A percentile compares a stretch with the other conserved stretches of the same genome.
phyloP scores from a whole-genome alignment of 2,329 filamentous ascomycete genomes.

The Curvularia sp. region DNA sequence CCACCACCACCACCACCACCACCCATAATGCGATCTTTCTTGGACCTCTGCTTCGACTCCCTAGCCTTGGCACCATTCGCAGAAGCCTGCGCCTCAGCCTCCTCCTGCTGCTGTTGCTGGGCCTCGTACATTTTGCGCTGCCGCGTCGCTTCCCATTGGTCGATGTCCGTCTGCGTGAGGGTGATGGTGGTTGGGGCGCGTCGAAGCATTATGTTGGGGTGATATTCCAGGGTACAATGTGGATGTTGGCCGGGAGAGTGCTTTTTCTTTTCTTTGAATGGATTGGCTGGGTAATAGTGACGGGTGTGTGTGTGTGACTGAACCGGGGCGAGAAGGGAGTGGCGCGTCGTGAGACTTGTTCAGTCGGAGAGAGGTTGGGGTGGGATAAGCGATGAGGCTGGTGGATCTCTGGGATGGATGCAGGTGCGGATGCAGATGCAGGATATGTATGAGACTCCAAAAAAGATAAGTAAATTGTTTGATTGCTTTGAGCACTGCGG shows the following conservation, averaged over 20 bases:
- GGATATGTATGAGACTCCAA: background rate
- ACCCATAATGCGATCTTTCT: slow-evolving; percentile 46
- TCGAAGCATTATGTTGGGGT: slow-evolving; percentile 63
- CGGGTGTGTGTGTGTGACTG: slow-evolving; percentile 2
- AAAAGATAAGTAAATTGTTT: background rate
- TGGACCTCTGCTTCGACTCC: slow-evolving; percentile 31
- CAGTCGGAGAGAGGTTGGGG: background rate
- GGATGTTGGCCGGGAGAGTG: background rate
- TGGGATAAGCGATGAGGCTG: background rate
- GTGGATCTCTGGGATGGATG: background rate
- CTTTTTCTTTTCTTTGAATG: background rate
- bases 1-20: too few relatives aligned
- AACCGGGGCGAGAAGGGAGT: background rate
- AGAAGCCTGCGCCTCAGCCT: slow-evolving; percentile 24
- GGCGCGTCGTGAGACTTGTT: background rate
- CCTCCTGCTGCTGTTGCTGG: slow-evolving; percentile 34
- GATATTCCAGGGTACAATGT: too few relatives aligned
- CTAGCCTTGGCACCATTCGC: slow-evolving; percentile 24
- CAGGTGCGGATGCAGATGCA: background rate
- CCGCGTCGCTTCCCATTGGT: slow-evolving; percentile 71
- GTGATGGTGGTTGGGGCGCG: slow-evolving; percentile 71
- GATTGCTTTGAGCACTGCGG: background rate
- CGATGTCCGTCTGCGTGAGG: slow-evolving; percentile 74
- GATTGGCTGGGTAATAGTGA: background rate
- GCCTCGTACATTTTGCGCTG: slow-evolving; percentile 43